Evolutionary conservation across 495 filamentous ascomycete species (phyloP), one percentile per base, ranked within the genome.

Genomic region (Lophiostoma macrostomum): DNA sequence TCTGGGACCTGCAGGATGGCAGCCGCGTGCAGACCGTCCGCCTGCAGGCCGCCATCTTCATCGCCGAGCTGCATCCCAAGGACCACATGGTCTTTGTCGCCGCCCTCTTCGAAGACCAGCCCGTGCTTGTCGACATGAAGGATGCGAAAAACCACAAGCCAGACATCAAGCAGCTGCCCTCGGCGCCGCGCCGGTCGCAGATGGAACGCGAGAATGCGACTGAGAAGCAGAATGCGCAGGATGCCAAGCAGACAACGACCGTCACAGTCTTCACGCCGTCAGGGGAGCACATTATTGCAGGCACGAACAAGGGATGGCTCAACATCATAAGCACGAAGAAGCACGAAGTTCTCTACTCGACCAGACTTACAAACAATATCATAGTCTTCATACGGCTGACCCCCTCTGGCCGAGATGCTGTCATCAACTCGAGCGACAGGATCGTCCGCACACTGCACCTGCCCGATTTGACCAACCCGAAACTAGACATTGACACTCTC

Each of bases 201-300:
- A 58, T 73, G 22, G 68, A 79, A 36, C 71, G 79, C 31, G 79
- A 81, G 44, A 79, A 84, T 60, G 84, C 77, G 11, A 82, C 78
- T 30, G 89, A 91, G 58, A 95, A 95, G 63, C 87, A 91, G 65
- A 85, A 85, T 2, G 87, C 87, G 7, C 85, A 91, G 64, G 91
- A 96, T 62, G 90, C 93, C 11, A 96, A 94, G 59, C 87, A 93
- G 61, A 86, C 88, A 41, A 96, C 93, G 1, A 96, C 91, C 25
- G 88, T 88, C 8, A 85, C 90, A 0, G 78, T 95, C 24, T 99
- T 95, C 73, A 91, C 87, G 0, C 79, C 80, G 0, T 75, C 84
- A 1, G 93, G 93, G 18, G 83, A 89, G 39, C 86, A 96, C 67
- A 86, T 99, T 25, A 76, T 97, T 16, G 81, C 90, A 0, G 93